phyloP scores from a whole-genome alignment of 306 rosid genomes.

The Acacia confusa region DNA sequence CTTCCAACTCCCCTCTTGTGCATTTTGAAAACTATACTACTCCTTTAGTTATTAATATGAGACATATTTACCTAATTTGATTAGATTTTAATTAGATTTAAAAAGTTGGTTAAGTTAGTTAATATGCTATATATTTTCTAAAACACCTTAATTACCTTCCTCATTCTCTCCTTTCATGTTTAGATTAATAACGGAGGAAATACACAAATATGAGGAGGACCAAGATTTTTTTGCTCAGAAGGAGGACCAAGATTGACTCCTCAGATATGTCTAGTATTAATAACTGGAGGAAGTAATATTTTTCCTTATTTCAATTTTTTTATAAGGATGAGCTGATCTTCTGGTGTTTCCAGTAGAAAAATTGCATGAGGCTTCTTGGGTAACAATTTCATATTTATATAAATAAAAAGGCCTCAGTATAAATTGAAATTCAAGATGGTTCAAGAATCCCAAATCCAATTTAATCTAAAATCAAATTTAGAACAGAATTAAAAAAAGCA shows the following conservation, averaged over 20 bases:
- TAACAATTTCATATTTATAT: not conserved
- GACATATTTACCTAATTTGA: no score
- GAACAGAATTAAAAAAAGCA: not conserved
- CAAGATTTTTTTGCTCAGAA: no score
- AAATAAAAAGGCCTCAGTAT: not conserved
- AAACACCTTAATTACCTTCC: no score
- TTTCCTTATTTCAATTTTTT: not conserved
- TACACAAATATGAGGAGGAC: no score
- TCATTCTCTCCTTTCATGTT: no score
- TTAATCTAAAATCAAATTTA: not conserved
- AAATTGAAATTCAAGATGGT: not conserved
- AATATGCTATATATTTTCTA: no score
- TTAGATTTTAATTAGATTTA: no score
- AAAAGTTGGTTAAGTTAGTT: no score
- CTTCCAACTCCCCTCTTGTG: not conserved
- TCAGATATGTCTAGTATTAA: no score
- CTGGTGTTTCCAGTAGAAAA: not conserved
- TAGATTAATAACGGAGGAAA: no score
- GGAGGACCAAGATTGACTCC: no score
- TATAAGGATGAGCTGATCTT: not conserved
- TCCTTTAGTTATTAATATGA: rapidly evolving
- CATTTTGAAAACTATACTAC: not conserved
- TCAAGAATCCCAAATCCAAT: not conserved
- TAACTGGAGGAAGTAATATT: no score
- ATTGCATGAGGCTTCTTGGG: not conserved